Evolutionary conservation across 345 rosid species (phyloP), one percentile per base, ranked within the genome.

Genomic region (Syzygium oleosum): DNA sequence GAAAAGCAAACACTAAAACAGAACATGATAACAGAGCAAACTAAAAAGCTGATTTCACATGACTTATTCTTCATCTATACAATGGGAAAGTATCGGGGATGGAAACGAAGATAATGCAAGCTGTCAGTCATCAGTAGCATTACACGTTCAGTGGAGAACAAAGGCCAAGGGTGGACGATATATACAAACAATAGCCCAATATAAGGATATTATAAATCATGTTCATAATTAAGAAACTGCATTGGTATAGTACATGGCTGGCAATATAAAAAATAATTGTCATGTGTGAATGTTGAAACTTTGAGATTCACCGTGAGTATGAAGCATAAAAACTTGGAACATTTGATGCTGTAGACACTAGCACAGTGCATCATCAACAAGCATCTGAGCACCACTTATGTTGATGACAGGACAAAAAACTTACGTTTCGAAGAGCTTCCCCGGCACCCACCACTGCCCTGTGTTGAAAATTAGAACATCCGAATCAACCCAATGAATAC

Each of bases 361-460:
- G 61, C 49, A 34, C 43, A 0, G 65, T 85, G 80, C 80, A 68
- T 34, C 80, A 38, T 73, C 49, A 5, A 19, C 38, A 12, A 73
- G 49, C 80, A 10, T 73, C 80, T 73, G 80, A 73, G 49, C 38
- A 73, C 49, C 80, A 34, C 14, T 73, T 9, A 73, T 34, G 80
- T 21, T 29, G 61, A 85, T 29, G 56, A 41, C 49, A 54, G 86
- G 86, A 85, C 61, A 87, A 89, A 88, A 49, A 90, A 89, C 99
- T 93, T 93, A 96, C 99, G 90, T 93, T 59, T 92, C 95, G 63
- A 96, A 97, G 87, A 95, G 96, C 97, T 97, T 97, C 91, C 96
- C 96, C n/a, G 99, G 98, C 86, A 94, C 97, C 99, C 99, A 97
- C 99, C 99, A 97, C 61, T 97, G 99, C 83, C 98, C 99, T 2